Evolutionary conservation across 495 filamentous ascomycete genomes (phyloP), one percentile per base, ranked within the genome.

Genomic region (Aspergillus nanangensis): DNA sequence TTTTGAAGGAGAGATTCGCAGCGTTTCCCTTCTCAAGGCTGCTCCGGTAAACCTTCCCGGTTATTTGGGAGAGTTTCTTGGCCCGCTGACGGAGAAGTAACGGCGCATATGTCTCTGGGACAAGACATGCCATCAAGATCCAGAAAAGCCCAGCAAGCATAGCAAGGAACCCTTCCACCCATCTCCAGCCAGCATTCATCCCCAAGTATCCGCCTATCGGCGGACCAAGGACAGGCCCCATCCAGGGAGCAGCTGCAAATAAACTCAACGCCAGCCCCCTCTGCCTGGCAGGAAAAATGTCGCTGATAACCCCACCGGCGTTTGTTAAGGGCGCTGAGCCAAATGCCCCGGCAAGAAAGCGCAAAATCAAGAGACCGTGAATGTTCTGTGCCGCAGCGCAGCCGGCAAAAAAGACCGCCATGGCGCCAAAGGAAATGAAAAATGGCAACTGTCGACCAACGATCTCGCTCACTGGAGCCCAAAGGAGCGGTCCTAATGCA

Each of bases 61-160:
- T 76, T 35, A 57, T 44, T 29, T 67, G 58, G 39, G 62, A 66
- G 18, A 78, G 56, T 11, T 45, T 53, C 22, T 50, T 44, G 1
- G 75, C 74, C 2, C 54, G 48, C 22, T 33, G 29, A 3, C 48
- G 38, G 0, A 70, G 57, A 17, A 70, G 55, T 2, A 55, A 44
- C 0, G 64, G 66, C 0, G 82, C 75, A 55, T 90, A 92, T 1
- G 84, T 88, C 56, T 92, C 87, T 32, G 72, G 72, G 19, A 85
- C 65, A 18, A 74, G 63, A 14, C 72, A 47, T 32, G 79, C 70
- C 18, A 70, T 50, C 11, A 75, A 7, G n/a, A 77, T 61, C 69
- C 71, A 76, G 11, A 74, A 49, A 10, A 58, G 40, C 1, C 69
- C 70, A 19, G 47, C 62, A 41, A 38, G 58, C 8, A 44, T 51